Base-by-base conservation (phyloP, 2,329 filamentous ascomycete genomes). In the Passalora sequoiae region DNA sequence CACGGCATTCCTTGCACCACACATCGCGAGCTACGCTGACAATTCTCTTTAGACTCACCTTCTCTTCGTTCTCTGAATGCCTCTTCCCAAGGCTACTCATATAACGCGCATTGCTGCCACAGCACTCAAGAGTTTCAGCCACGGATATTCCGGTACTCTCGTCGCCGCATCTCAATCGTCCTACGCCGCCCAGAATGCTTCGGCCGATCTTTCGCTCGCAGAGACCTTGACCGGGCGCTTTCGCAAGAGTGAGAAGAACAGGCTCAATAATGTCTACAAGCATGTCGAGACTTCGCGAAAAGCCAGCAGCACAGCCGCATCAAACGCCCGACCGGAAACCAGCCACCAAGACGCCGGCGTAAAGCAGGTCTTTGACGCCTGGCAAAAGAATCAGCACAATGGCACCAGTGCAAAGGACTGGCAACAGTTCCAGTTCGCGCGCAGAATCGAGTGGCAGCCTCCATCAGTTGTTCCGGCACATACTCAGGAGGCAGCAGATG, bases 61-160 rank as follows among this genome's bases (percentile, higher is more conserved):
- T 71, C 71, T 65, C 53, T 70, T 70, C 66, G 24, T 51, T 29
- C 33, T 77, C 86, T 95, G 94, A 94, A 97, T 96, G 91, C 70
- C 73, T 64, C 72, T 73, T 63, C 64, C 80, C 67, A 84, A 84
- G 70, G 80, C 81, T 62, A 81, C 80, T 63, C 77, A 81, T 75
- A 86, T 97, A 77, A 88, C 94, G 81, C 91, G 92, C 84, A 85
- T 96, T 72, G 83, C 87, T 65, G 58, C 59, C 50, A 57, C 61
- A 47, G 62, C 63, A 41, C 59, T 66, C 59, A 97, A 97, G 75
- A 89, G 89, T 63, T 85, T 97, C 69, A 91, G 88, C 68, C 88
- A 97, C 80, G 91, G 91, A 71, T 97, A 96, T 78, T 89, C 89
- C 60, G 91, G 97, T 69, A 95, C 89, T 53, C 84, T 97, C 71